Evolutionary conservation across 2,329 filamentous ascomycete species (phyloP).

Genomic region (Cyphellophora europaea): DNA sequence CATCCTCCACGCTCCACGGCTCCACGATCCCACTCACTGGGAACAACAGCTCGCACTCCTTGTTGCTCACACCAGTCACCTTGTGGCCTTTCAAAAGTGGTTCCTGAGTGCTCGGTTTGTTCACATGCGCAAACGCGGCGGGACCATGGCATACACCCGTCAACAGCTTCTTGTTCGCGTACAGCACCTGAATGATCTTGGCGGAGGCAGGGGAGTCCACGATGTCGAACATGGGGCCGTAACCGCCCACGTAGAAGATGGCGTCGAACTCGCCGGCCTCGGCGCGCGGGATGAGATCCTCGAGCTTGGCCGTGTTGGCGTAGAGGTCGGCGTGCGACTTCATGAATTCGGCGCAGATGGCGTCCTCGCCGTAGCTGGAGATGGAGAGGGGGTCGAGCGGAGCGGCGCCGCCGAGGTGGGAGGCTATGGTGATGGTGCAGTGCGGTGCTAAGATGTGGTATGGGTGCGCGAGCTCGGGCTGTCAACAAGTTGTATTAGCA

Average conservation of each 20-base stretch:
- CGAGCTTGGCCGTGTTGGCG: constrained; percentile 53
- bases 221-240: constrained; percentile 45
- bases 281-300: constrained; percentile 46
- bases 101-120: constrained; percentile 29
- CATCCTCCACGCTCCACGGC: constrained; percentile 39
- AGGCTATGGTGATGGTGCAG: constrained; percentile 4
- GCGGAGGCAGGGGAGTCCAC: constrained; percentile 30
- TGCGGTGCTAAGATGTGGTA: constrained; percentile 2
- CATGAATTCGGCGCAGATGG: constrained; percentile 43
- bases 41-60: constrained; percentile 28
- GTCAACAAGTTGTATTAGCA: too few species aligned
- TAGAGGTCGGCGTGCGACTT: constrained; percentile 49
- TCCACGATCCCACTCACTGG: neutral
- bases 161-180: constrained; percentile 38
- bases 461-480: constrained; percentile 8
- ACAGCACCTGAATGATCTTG: constrained; percentile 39
- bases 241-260: constrained; percentile 50
- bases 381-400: constrained; percentile 48
- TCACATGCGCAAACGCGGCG: constrained; percentile 34
- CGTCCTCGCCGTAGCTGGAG: constrained; percentile 45
- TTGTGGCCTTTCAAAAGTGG: constrained; percentile 9
- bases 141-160: constrained; percentile 41
- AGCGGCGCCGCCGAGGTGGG: constrained; percentile 3
- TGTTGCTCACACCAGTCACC: constrained; percentile 40
- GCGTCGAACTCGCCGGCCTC: constrained; percentile 58